Percentiles rank a stretch among this genome's conserved stretches.
Evolutionary conservation across 2,329 filamentous ascomycete species (phyloP).

Genomic region (Curvularia hawaiiensis): DNA sequence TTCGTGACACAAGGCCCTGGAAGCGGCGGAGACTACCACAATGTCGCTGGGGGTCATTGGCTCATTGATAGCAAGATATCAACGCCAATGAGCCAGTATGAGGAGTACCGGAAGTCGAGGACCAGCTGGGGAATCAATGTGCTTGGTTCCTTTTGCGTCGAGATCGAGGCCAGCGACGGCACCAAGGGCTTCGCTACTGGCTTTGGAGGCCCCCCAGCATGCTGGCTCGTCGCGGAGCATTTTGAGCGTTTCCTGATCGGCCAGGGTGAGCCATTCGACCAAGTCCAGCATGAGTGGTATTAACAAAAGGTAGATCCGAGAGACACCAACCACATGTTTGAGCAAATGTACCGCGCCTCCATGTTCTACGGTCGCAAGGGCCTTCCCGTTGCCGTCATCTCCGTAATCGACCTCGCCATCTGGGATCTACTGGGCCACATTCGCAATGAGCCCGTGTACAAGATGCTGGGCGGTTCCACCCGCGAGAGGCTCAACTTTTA

Average conservation of each 20-base stretch:
- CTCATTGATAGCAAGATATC: constrained; percentile 91
- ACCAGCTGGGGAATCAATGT: constrained; percentile 98
- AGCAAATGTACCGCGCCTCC: constrained; percentile 94
- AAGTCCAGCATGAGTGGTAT: background rate
- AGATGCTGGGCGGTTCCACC: constrained; percentile 90
- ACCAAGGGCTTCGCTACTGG: constrained; percentile 94
- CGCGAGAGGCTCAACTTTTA: constrained; percentile 86
- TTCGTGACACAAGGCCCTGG: constrained; percentile 71
- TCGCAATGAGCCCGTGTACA: constrained; percentile 90
- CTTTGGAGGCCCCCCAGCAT: constrained; percentile 90
- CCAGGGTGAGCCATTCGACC: constrained; percentile 56
- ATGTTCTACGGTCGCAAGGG: constrained; percentile 98
- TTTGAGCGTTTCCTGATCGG: constrained; percentile 91
- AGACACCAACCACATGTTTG: constrained; percentile 89
- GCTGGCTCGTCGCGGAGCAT: constrained; percentile 92
- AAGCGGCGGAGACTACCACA: constrained; percentile 75
- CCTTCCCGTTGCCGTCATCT: constrained; percentile 87
- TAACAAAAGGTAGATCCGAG: constrained; percentile 68
- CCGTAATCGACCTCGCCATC: constrained; percentile 88
- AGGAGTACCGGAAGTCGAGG: constrained; percentile 83
- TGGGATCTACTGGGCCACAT: constrained; percentile 95
- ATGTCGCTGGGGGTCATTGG: constrained; percentile 78
- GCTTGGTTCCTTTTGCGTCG: constrained; percentile 86
- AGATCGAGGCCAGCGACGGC: constrained; percentile 86
- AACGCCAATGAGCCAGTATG: constrained; percentile 89